Percentiles rank a stretch among this genome's conserved stretches.
phyloP scores from a whole-genome alignment of 2,329 filamentous ascomycete species.

The Venturia aucupariae region DNA sequence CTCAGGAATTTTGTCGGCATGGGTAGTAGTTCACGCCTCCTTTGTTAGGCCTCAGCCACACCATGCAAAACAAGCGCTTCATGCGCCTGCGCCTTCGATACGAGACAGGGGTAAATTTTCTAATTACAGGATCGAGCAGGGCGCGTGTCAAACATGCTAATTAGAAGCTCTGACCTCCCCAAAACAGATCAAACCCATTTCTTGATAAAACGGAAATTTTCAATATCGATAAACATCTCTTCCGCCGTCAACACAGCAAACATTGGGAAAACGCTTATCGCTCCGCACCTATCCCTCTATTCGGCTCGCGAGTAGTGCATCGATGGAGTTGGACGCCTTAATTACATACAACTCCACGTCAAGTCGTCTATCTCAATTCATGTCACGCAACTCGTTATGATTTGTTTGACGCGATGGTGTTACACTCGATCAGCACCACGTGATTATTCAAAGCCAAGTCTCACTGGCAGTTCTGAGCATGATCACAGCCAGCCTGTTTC shows the following conservation, averaged over 20 bases:
- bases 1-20: neutral
- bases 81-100: neutral
- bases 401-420: neutral
- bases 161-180: neutral
- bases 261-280: neutral
- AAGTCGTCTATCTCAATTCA: neutral
- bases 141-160: slow-evolving; percentile 5
- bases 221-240: neutral
- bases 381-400: neutral
- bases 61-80: neutral
- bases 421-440: neutral
- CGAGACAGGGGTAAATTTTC: neutral
- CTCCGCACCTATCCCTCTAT: neutral
- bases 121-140: slow-evolving; percentile 6
- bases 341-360: neutral
- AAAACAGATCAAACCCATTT: neutral
- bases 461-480: neutral
- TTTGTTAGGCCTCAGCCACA: neutral
- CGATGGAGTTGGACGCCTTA: neutral
- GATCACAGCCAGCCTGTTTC: neutral
- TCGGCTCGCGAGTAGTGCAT: neutral
- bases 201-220: neutral
- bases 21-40: neutral
- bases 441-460: neutral
- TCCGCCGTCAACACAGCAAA: neutral